Evolutionary conservation across 139 green algal species (phyloP).

Genomic region (Pleodorina starrii): DNA sequence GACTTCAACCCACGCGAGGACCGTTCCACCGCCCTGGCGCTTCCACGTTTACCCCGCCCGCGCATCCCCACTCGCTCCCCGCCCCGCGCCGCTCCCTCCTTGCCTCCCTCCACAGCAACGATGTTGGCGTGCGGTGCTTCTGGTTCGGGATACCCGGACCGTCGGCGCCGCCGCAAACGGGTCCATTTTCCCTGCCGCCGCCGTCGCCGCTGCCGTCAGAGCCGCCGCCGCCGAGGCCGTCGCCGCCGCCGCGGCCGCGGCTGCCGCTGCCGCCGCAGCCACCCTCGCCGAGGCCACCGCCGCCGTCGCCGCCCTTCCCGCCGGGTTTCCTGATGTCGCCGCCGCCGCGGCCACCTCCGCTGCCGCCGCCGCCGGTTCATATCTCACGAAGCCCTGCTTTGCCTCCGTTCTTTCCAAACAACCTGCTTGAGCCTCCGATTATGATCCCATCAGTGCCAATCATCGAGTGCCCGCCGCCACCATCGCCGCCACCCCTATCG

Average conservation of each 20-base stretch:
- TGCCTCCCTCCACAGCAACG: no score
- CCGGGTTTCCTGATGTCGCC: background rate
- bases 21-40: no score
- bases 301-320: background rate
- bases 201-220: background rate
- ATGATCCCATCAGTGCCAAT: no score
- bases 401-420: no score
- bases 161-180: background rate
- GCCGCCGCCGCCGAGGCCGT: background rate
- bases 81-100: no score
- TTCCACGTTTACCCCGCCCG: no score
- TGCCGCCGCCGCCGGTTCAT: no score
- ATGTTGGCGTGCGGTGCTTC: conserved; percentile 17
- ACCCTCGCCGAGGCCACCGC: background rate
- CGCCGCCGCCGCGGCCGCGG: background rate
- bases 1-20: no score
- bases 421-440: no score
- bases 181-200: background rate
- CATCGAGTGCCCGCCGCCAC: no score
- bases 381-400: no score
- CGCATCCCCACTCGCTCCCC: no score
- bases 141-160: background rate
- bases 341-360: background rate
- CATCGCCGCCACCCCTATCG: background rate
- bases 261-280: background rate